Evolutionary conservation across 441 rosid species (phyloP), one percentile per base, ranked within the genome.

Genomic region (Erodium texanum): DNA sequence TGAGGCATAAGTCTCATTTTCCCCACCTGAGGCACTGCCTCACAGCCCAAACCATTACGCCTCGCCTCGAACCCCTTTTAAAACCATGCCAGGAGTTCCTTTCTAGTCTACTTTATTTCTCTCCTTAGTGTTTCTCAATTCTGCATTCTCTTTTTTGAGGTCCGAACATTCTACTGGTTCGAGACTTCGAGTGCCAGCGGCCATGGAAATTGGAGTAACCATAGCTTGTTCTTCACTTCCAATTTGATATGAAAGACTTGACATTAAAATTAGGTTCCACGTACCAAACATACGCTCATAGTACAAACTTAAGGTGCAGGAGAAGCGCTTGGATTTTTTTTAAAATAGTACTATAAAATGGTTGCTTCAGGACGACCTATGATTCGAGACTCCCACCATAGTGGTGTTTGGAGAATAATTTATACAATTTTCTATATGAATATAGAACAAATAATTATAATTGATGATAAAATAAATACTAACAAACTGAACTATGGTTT

Each of bases 241-340:
- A 62, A 62, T 24, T 62, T 62, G 65, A 62, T 62, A 62, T 12
- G 29, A 2, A 58, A 58, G 14, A 58, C 27, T 58, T 20, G 20
- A 20, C 62, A 22, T 58, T 19, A 19, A 54, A 18, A 5, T 54
- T 18, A 6, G 61, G 61, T 16, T 54, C 2, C 8, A 20, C 6
- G 23, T 22, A 58, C 9, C 62, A 58, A 20, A 19, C 22, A 22
- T 20, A 58, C 10, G 62, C 61, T 16, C 24, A 62, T 24, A 15
- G 65, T 62, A n/a, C 6, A 24, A 61, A 61, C 64, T 62, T 14
- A 62, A 62, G 19, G 15, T 24, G 29, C 20, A n/a, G 16, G 19
- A 38, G 43, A 38, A 2, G 12, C 20, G 27, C 24, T 24, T 15
- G 29, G 29, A n/a, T 24, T 27, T 54, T 38, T 32, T 38, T 8